Percentiles rank a stretch among this genome's conserved stretches.
Evolutionary conservation across 1,284 basidiomycete genomes (phyloP).

Genomic region (Ceratobasidium sp.): DNA sequence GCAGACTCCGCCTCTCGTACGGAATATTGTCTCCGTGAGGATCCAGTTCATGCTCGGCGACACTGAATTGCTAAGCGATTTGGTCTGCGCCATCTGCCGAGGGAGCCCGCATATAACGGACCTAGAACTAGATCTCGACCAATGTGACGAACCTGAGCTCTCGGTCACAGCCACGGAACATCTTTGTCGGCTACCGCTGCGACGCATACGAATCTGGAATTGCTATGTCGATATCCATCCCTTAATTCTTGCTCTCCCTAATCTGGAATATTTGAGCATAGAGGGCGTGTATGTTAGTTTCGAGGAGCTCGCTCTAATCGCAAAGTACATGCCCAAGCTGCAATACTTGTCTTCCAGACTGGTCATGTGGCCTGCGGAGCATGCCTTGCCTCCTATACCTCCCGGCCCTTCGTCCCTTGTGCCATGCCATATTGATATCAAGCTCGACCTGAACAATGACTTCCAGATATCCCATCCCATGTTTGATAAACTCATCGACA

Average conservation of each 20-base stretch:
- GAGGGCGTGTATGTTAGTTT: neutral
- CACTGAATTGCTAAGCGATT: neutral
- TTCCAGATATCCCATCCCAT: neutral
- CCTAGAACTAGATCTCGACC: neutral
- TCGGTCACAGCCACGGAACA: neutral
- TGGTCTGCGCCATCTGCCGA: neutral
- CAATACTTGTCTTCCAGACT: neutral
- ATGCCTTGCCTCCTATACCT: neutral
- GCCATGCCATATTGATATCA: neutral
- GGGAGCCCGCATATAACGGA: neutral
- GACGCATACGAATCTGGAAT: neutral
- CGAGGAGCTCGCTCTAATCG: neutral
- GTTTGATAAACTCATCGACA: neutral
- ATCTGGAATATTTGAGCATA: constrained; percentile 15
- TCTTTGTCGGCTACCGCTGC: neutral
- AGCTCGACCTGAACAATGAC: neutral
- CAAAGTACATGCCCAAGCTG: neutral
- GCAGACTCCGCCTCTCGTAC: neutral
- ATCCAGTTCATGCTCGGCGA: neutral
- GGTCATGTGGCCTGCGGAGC: neutral
- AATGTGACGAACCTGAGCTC: neutral
- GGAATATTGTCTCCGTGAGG: neutral
- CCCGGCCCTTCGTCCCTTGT: neutral
- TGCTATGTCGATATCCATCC: no score
- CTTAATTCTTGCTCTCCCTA: neutral